phyloP scores from a whole-genome alignment of 78 protist genomes.

The Planoprotostelium fungivorum region DNA sequence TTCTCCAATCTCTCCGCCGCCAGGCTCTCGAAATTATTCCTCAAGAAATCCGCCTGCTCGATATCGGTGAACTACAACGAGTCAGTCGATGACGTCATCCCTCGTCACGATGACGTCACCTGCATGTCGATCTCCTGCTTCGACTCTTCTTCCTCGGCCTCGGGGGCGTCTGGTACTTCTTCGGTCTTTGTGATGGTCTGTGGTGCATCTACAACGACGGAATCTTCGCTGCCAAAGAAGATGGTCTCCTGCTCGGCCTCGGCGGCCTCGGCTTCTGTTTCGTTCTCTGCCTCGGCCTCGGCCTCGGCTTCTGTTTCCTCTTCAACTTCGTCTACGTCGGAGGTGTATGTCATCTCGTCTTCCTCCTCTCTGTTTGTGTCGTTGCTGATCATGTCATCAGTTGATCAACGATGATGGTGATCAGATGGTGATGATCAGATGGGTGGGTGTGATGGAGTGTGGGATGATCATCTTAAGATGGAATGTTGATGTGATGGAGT shows the following conservation, averaged over 20 bases:
- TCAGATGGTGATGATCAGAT: no score
- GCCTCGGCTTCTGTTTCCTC: not conserved
- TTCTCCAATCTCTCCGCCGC: not conserved
- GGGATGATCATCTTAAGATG: no score
- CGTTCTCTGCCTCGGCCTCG: not conserved
- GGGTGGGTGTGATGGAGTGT: no score
- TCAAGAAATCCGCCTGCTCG: constrained; percentile 2
- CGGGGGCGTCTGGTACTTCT: not conserved
- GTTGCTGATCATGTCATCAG: not conserved
- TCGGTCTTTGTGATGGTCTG: not conserved
- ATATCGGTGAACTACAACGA: not conserved
- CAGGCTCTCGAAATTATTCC: not conserved
- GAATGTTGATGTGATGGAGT: no score
- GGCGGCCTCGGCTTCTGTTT: not conserved
- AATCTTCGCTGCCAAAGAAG: no score
- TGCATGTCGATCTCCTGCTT: not conserved
- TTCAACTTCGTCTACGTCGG: not conserved
- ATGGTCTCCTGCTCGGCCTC: no score
- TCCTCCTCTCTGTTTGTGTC: not conserved
- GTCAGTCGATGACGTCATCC: not conserved
- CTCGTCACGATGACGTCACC: not conserved
- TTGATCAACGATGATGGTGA: not conserved
- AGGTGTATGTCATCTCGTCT: not conserved
- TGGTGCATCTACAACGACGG: no score
- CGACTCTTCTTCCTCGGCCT: no score